phyloP scores from a whole-genome alignment of 1,284 basidiomycete species.

The Rhodotorula sp. region DNA sequence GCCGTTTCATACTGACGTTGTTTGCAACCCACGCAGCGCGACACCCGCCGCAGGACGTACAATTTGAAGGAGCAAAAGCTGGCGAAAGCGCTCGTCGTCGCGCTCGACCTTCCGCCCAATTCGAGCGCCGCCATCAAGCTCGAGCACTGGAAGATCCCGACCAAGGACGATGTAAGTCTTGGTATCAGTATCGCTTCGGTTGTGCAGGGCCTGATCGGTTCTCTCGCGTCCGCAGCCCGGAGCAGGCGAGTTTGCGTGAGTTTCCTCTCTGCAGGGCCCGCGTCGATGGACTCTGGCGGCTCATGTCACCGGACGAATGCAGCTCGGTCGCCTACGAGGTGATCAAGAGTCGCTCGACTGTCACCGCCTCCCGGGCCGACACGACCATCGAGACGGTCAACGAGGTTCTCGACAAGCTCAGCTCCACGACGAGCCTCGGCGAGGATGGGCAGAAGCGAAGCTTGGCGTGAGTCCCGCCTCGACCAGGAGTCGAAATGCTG shows the following conservation, averaged over 20 bases:
- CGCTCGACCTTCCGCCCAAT: constrained; percentile 73
- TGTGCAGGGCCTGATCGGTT: background rate
- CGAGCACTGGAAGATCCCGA: constrained; percentile 85
- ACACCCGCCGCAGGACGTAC: constrained; percentile 82
- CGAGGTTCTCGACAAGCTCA: constrained; percentile 67
- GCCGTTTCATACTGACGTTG: too few species aligned
- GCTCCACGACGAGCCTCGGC: background rate
- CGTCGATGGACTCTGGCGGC: background rate
- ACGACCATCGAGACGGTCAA: constrained; percentile 79
- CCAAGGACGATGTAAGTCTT: constrained; percentile 58
- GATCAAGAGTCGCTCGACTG: constrained; percentile 75
- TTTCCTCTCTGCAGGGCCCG: constrained; percentile 45
- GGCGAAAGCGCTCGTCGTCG: constrained; percentile 81
- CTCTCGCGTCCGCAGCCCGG: background rate
- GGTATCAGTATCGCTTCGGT: too few species aligned
- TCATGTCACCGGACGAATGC: background rate
- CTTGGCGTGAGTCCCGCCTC: background rate
- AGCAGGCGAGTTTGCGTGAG: constrained; percentile 16
- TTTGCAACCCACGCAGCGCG: constrained; percentile 62
- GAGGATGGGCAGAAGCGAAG: constrained; percentile 43
- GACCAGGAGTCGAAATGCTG: background rate
- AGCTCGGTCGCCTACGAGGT: constrained; percentile 70
- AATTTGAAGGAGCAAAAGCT: constrained; percentile 87
- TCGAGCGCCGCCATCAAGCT: constrained; percentile 72
- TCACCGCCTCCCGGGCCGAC: constrained; percentile 63